Evolutionary conservation across 2,329 filamentous ascomycete species (phyloP), one percentile per base, ranked within the genome.

Genomic region (Hyphodiscus sp.): DNA sequence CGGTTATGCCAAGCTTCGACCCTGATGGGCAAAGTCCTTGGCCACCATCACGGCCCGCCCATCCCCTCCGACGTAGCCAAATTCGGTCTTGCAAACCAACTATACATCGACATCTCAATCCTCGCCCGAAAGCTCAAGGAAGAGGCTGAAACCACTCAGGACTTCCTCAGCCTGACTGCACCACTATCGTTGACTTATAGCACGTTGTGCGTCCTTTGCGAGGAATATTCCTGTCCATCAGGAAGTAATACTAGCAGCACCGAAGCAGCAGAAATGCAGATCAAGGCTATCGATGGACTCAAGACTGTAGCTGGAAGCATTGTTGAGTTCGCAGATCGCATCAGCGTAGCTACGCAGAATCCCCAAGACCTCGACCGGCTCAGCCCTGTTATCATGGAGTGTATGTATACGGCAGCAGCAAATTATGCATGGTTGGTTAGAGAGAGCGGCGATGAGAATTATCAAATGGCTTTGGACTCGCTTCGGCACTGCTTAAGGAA

Each of bases 1-100:
- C 74, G 78, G 53, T 71, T 82, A 43, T 72, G 69, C 50, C 71
- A 74, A 62, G 65, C 67, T 19, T 66, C 65, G 19, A 61, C 71
- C 19, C 63, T 73, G 47, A 49, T 71, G 20, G 68, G 67, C 41
- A 64, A 66, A 52, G 65, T 69, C n/a, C 58, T 71, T 10, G 49
- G 48, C 6, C 68, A 73, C 58, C 58, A 66, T 50, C 60, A 64
- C 19, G 59, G 49, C 2, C 58, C 61, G 15, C 50, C 51, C 4
- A 29, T 55, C n/a, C 44, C 52, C 2, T 54, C 58, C 20, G 65
- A 66, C 50, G 58, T 53, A 38, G 49, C 52, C 7, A 56, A 53
- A 11, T 66, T 63, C 42, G 44, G 33, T 20, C 41, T 56, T 7
- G 67, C 65, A 15, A 59, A 58, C 11, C 57, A 63, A 20, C 58